phyloP scores from a whole-genome alignment of 2,329 filamentous ascomycete species.

The Diaporthe sp. region DNA sequence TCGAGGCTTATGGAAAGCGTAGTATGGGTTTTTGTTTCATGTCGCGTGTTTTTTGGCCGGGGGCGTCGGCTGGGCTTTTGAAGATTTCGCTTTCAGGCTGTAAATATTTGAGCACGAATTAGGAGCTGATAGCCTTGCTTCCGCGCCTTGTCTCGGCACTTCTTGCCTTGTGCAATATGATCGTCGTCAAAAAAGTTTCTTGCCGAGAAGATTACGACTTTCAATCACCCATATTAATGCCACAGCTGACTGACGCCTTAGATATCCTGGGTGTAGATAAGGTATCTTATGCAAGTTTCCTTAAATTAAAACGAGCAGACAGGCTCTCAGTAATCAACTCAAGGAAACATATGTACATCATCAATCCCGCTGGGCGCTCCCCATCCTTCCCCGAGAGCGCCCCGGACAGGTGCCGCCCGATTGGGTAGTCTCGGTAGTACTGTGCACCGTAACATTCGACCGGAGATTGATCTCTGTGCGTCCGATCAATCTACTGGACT shows the following conservation, averaged over 20 bases:
- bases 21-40: background rate
- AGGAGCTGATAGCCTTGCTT: background rate
- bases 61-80: background rate
- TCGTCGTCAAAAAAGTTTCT: background rate
- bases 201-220: background rate
- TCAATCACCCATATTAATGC: background rate
- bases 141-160: background rate
- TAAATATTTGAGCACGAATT: slow-evolving; percentile 7
- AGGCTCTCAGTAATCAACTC: background rate
- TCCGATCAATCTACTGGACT: background rate
- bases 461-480: slow-evolving; percentile 15
- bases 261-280: background rate
- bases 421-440: background rate
- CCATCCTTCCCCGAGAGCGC: background rate
- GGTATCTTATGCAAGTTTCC: background rate
- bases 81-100: background rate
- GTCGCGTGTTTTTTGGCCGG: background rate
- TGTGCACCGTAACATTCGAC: background rate
- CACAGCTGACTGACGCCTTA: background rate
- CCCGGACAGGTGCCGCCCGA: background rate
- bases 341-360: background rate
- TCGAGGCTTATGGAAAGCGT: background rate
- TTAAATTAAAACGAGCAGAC: no score
- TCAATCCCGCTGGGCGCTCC: background rate
- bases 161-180: background rate